A percentile compares a stretch with the other conserved stretches of the same genome.
phyloP scores from a whole-genome alignment of 2,329 filamentous ascomycete genomes.

The Monosporascus ibericus region DNA sequence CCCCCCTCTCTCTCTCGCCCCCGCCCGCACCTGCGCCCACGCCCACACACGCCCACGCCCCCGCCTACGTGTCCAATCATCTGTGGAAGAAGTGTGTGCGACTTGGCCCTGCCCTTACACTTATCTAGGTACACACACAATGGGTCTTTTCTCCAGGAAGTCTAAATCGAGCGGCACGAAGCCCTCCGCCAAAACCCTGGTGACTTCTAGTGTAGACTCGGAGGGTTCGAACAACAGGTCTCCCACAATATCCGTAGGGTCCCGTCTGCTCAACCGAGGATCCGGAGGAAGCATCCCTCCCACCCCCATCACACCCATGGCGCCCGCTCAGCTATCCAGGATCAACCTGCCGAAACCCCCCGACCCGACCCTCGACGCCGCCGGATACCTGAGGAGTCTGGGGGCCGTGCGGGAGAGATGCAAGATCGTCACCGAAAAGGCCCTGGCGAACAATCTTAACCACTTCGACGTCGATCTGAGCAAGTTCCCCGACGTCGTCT shows the following conservation, averaged over 20 bases:
- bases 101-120: background rate
- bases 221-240: constrained; percentile 42
- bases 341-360: constrained; percentile 78
- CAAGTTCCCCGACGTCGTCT: constrained; percentile 78
- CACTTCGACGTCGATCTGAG: constrained; percentile 86
- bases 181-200: constrained; percentile 34
- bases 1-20: background rate
- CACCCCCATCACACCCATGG: constrained; percentile 47
- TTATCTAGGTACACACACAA: constrained; percentile 16
- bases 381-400: constrained; percentile 84
- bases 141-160: constrained; percentile 53
- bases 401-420: constrained; percentile 79
- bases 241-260: constrained; percentile 26
- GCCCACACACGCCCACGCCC: background rate
- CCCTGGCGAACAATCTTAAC: constrained; percentile 66
- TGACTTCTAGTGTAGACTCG: constrained; percentile 46
- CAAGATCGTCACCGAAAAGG: constrained; percentile 68
- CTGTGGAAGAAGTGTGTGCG: too few species aligned
- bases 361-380: constrained; percentile 81
- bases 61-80: too few species aligned
- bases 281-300: constrained; percentile 44
- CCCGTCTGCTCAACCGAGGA: constrained; percentile 39
- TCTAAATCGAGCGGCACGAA: constrained; percentile 37
- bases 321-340: constrained; percentile 55
- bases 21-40: background rate